phyloP scores from a whole-genome alignment of 805 yeast species.

The Clavispora asparagi region DNA sequence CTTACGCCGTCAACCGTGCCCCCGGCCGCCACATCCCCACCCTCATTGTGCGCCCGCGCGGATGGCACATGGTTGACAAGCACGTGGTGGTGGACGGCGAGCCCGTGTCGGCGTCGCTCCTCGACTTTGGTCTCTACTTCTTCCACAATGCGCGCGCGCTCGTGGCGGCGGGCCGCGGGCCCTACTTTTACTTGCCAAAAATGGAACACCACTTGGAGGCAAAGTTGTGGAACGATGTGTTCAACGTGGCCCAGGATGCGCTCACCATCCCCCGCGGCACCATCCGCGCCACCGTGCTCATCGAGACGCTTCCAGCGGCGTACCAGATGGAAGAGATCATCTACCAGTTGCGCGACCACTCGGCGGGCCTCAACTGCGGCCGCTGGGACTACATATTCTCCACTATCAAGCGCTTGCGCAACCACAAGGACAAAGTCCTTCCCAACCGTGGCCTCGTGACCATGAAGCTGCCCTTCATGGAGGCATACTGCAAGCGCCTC shows the following conservation, averaged over 20 bases:
- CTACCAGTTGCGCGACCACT: slow-evolving; percentile 70
- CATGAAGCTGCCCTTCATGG: slow-evolving; percentile 18
- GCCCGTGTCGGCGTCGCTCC: slow-evolving; percentile 71
- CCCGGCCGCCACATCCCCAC: slow-evolving; percentile 64
- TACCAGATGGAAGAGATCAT: slow-evolving; percentile 84
- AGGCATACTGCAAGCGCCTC: slow-evolving; percentile 15
- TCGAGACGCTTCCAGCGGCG: slow-evolving; percentile 81
- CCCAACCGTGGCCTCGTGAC: slow-evolving; percentile 19
- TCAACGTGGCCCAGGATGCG: slow-evolving; percentile 70
- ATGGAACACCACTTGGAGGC: slow-evolving; percentile 87
- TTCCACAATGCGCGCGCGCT: slow-evolving; percentile 66
- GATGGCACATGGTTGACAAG: slow-evolving; percentile 79
- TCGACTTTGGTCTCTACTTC: slow-evolving; percentile 76
- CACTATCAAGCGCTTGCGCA: slow-evolving; percentile 70
- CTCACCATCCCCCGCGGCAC: slow-evolving; percentile 68
- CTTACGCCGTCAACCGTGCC: slow-evolving; percentile 38
- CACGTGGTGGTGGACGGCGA: slow-evolving; percentile 69
- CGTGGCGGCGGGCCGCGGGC: slow-evolving; percentile 64
- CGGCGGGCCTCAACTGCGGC: slow-evolving; percentile 81
- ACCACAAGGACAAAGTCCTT: slow-evolving; percentile 31
- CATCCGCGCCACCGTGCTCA: slow-evolving; percentile 73
- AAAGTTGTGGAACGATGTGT: slow-evolving; percentile 76
- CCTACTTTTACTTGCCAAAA: slow-evolving; percentile 78
- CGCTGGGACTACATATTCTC: slow-evolving; percentile 88
- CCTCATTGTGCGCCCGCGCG: slow-evolving; percentile 80